Evolutionary conservation across 225 moss, liverwort and hornwort species (phyloP).

Genomic region (Rhytidiadelphus loreus): DNA sequence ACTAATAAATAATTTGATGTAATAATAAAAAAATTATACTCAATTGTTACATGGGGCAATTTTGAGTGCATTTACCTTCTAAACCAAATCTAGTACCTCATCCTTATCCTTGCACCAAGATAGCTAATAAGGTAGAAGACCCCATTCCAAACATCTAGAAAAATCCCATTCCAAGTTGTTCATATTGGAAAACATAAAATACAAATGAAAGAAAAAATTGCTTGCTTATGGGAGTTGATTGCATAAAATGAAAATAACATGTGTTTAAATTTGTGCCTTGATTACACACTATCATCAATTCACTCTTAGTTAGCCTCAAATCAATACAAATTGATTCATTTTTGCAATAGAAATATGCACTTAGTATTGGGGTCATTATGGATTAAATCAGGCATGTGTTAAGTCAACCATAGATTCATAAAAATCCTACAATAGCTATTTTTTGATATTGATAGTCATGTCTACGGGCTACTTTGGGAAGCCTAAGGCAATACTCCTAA

Average conservation of each 20-base stretch:
- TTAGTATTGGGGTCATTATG: not conserved
- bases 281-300: not conserved
- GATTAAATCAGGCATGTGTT: not conserved
- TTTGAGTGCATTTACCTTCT: not conserved
- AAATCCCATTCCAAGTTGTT: not conserved
- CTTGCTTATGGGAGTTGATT: fast-evolving
- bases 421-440: not conserved
- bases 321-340: not conserved
- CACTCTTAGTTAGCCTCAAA: not conserved
- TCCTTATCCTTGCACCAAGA: fast-evolving
- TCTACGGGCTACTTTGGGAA: fast-evolving
- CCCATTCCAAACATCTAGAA: fast-evolving
- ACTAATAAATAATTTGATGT: not conserved
- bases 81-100: fast-evolving
- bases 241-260: too few species aligned
- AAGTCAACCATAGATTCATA: fast-evolving
- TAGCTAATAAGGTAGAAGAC: too few species aligned
- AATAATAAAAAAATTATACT: not conserved
- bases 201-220: not conserved
- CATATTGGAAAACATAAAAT: not conserved
- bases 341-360: fast-evolving
- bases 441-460: not conserved
- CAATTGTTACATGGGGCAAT: fast-evolving
- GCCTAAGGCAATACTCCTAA: too few species aligned
- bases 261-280: too few species aligned